Base-by-base conservation (phyloP, 495 filamentous ascomycete genomes). In the Talaromyces trachyspermus region DNA sequence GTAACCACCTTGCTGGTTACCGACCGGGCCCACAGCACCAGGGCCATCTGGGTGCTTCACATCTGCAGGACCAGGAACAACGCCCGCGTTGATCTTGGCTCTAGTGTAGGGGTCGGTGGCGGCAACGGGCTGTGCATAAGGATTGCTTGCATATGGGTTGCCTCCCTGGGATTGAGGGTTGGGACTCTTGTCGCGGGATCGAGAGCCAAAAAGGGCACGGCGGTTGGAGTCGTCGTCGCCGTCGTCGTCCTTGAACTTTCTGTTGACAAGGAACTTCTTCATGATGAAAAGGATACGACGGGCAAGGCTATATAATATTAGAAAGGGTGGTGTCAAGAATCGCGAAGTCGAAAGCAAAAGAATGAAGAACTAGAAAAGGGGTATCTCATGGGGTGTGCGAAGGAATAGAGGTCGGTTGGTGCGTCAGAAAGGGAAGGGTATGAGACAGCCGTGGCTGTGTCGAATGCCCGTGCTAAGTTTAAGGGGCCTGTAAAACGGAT, bases 131-230 rank as follows among this genome's bases (percentile, higher is more conserved):
- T n/a, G n/a, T n/a, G n/a, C n/a, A n/a, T n/a, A n/a, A 22, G 72
- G 69, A 18, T 73, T 69, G 11, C 75, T 70, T 37, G 83, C 84
- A 56, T 89, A 88, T 22, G 85, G 85, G 55, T 88, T 68, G 32
- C 22, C 37, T 22, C 30, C 30, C 12, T 46, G 27, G 12, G 72
- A 57, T 20, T 68, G 52, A 20, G 78, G 64, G 2, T 68, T 64
- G 25, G 77, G 74, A 30, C 77, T 72, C 55, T 76, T 73, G 60
- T 77, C 80, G 73, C 84, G 86, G 17, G 68, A 71, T 32, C 68
- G 60, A 26, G 66, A 68, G 43, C 80, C 78, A 46, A 84, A 84
- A 33, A 85, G 73, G 20, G 75, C 73, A 43, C 68, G 69, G 40
- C 77, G 78, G 57, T 67, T 77, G 15, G 74, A 67, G 49, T 81